A percentile compares a stretch with the other conserved stretches of the same genome.
Evolutionary conservation across 2,329 filamentous ascomycete species (phyloP).

Genomic region (Chaetomiaceae sp.): DNA sequence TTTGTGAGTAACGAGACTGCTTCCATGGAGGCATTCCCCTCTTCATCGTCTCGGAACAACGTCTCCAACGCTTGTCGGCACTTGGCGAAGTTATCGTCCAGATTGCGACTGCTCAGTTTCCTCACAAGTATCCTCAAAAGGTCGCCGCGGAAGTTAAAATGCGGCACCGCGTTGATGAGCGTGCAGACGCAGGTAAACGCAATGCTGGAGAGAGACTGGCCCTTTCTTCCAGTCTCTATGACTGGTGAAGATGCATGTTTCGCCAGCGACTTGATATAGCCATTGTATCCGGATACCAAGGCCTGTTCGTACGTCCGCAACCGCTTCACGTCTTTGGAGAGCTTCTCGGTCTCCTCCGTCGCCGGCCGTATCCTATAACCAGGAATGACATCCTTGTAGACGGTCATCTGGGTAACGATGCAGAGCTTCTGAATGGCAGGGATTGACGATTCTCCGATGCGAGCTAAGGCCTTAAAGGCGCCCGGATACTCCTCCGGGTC

Average conservation of each 20-base stretch:
- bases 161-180: constrained; percentile 75
- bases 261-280: constrained; percentile 72
- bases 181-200: constrained; percentile 84
- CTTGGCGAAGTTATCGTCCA: constrained; percentile 72
- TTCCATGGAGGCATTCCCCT: constrained; percentile 83
- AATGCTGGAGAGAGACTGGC: constrained; percentile 59
- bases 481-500: constrained; percentile 86
- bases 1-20: constrained; percentile 79
- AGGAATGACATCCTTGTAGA: constrained; percentile 95
- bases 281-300: constrained; percentile 78
- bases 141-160: constrained; percentile 94
- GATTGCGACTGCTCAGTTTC: constrained; percentile 68
- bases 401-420: constrained; percentile 77
- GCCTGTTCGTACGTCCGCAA: constrained; percentile 83
- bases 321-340: constrained; percentile 87
- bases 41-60: constrained; percentile 81
- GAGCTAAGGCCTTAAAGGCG: constrained; percentile 71
- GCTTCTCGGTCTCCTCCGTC: constrained; percentile 71
- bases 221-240: constrained; percentile 40
- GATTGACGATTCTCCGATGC: constrained; percentile 66
- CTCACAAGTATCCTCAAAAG: constrained; percentile 81
- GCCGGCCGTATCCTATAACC: constrained; percentile 89
- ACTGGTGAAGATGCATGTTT: constrained; percentile 52
- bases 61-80: constrained; percentile 75
- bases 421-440: constrained; percentile 78